phyloP scores from a whole-genome alignment of 441 rosid genomes.

The Populus trichocarpa region DNA sequence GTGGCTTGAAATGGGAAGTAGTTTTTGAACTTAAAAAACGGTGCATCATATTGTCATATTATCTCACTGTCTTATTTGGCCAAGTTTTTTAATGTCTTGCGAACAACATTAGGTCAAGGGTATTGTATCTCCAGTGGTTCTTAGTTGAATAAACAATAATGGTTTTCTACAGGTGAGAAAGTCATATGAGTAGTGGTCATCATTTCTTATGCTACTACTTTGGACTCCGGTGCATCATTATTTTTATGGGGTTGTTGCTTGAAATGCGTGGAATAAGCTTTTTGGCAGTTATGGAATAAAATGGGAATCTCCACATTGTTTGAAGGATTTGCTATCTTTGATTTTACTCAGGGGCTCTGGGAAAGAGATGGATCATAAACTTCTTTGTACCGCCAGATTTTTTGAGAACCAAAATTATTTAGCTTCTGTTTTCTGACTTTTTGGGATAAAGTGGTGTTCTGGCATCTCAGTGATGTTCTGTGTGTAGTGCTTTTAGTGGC shows the following conservation, averaged over 20 bases:
- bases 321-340: neutral
- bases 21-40: neutral
- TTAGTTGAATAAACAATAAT: neutral
- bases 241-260: neutral
- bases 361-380: neutral
- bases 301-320: neutral
- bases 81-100: neutral
- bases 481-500: neutral
- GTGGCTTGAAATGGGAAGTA: neutral
- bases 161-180: neutral
- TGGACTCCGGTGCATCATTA: neutral
- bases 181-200: neutral
- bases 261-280: neutral
- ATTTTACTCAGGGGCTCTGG: neutral
- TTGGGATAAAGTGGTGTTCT: neutral
- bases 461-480: neutral
- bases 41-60: neutral
- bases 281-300: neutral
- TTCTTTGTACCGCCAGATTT: neutral
- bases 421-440: neutral
- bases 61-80: neutral
- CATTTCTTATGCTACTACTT: neutral
- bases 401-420: neutral
- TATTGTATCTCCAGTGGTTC: neutral
- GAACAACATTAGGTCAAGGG: neutral